phyloP scores from a whole-genome alignment of 176 grass and related monocot genomes.

The Oryza rufipogon region DNA sequence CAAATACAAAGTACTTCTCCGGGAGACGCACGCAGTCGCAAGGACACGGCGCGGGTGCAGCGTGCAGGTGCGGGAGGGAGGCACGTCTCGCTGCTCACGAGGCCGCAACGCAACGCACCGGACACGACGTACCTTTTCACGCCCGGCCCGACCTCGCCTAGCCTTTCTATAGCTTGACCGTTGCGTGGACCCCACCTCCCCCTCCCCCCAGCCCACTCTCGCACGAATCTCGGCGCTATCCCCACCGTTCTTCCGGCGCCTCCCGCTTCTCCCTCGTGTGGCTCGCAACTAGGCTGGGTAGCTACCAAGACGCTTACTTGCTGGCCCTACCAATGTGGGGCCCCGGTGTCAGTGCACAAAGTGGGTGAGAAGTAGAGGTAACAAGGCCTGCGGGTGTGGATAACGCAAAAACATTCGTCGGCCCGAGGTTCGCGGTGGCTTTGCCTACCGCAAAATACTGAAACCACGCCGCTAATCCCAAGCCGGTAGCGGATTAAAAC shows the following conservation, averaged over 20 bases:
- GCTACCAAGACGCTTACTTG: neutral
- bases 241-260: neutral
- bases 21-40: too few relatives aligned
- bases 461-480: neutral
- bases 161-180: neutral
- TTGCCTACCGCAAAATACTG: neutral
- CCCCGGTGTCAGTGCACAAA: neutral
- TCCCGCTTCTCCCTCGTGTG: neutral
- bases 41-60: too few relatives aligned
- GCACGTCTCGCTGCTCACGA: slow-evolving; percentile 33
- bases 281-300: neutral
- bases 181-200: neutral
- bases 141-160: neutral
- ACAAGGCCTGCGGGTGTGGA: too few relatives aligned
- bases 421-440: neutral
- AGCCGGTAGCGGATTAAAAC: neutral
- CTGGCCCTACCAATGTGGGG: neutral
- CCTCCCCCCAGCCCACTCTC: neutral
- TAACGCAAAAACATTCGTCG: neutral
- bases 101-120: neutral
- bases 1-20: too few relatives aligned
- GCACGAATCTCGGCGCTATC: neutral
- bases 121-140: neutral
- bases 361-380: too few relatives aligned
- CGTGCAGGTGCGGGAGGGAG: neutral